phyloP scores from a whole-genome alignment of 2,329 filamentous ascomycete species.

The Xylaria multiplex region DNA sequence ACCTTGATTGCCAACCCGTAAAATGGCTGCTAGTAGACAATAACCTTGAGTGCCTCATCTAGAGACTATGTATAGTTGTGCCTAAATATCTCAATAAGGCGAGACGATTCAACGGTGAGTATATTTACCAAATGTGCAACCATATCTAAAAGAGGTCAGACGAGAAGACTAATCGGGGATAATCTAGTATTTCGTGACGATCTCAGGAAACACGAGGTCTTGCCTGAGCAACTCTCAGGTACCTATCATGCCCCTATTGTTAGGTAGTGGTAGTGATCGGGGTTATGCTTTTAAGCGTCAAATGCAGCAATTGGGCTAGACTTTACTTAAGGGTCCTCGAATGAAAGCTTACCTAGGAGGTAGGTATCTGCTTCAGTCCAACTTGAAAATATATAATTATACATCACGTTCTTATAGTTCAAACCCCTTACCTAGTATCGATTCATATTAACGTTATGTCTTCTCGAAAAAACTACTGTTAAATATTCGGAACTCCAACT shows the following conservation, averaged over 20 bases:
- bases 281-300: conserved; percentile 19
- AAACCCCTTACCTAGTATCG: background rate
- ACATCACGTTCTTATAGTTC: background rate
- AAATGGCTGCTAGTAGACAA: too few species aligned
- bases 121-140: too few species aligned
- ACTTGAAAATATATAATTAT: background rate
- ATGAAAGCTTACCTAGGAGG: conserved; percentile 5
- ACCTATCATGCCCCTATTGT: background rate
- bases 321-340: background rate
- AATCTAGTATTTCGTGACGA: too few species aligned
- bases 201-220: background rate
- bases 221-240: background rate
- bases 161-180: too few species aligned
- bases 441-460: background rate
- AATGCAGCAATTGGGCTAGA: conserved; percentile 3
- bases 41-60: too few species aligned
- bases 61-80: too few species aligned
- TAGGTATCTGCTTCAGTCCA: too few species aligned
- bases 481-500: background rate
- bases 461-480: background rate
- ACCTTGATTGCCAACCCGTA: too few species aligned
- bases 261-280: background rate
- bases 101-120: too few species aligned
- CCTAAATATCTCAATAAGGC: too few species aligned
- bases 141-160: too few species aligned